Percentiles rank a stretch among this genome's conserved stretches.
phyloP scores from a whole-genome alignment of 345 rosid genomes.

The Ailanthus altissimus region DNA sequence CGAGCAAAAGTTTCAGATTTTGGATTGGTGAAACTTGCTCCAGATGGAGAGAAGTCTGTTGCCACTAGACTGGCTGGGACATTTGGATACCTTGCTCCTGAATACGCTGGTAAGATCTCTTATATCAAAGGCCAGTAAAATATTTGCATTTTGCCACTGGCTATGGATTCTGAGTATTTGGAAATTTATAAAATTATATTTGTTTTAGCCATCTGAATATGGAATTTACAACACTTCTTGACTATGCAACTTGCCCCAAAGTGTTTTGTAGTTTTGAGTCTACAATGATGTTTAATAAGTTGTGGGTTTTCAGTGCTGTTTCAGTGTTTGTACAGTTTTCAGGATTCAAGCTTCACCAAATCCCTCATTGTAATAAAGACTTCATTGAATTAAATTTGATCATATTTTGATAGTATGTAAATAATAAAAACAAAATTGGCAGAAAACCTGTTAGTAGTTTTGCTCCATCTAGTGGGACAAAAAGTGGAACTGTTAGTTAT shows the following conservation, averaged over 20 bases:
- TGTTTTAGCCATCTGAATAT: not conserved
- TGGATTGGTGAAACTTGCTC: slow-evolving; percentile 57
- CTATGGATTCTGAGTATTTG: not conserved
- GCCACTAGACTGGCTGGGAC: slow-evolving; percentile 58
- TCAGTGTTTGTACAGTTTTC: not conserved
- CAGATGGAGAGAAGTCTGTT: slow-evolving; percentile 49
- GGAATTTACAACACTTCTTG: not conserved
- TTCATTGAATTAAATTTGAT: not conserved
- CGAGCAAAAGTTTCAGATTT: slow-evolving; percentile 61
- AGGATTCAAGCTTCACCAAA: not conserved
- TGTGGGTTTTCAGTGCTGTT: not conserved
- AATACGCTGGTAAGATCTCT: slow-evolving; percentile 52
- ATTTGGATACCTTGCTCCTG: slow-evolving; percentile 65
- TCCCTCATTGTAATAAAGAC: not conserved
- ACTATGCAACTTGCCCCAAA: not conserved
- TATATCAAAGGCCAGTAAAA: not conserved
- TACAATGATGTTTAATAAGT: not conserved
- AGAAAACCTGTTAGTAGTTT: not conserved
- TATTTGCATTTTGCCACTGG: not conserved
- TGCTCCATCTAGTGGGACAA: not conserved
- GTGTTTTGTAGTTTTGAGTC: not conserved
- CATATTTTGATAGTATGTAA: not conserved
- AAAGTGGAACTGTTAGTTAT: not conserved
- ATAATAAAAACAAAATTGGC: not conserved
- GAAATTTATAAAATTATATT: not conserved